Base-by-base conservation (phyloP, 2,329 filamentous ascomycete species). In the Trichoderma simmonsii region DNA sequence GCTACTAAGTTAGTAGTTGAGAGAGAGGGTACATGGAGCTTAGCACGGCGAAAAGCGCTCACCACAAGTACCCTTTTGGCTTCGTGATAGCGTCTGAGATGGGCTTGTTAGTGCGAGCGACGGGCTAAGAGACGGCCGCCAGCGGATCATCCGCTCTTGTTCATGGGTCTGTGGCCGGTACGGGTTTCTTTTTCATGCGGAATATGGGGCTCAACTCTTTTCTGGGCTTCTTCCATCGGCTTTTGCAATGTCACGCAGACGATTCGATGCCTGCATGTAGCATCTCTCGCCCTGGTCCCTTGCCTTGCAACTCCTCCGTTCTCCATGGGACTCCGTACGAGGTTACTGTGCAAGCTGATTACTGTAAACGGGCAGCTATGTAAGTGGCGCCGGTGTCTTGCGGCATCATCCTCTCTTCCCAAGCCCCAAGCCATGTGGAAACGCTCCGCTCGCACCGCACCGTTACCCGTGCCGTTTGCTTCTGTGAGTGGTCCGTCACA, bases 401-500 rank as follows among this genome's bases (percentile, higher is more conserved):
- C 43, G 43, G 43, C 43, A 21, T 51, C 43, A n/a, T 21, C 28
- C n/a, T 30, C 28, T 12, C 14, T 39, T 18, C 36, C 8, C 4
- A 18, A 59, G 28, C 26, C 48, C 30, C 30, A 26, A 61, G 6
- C 36, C 36, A 72, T 62, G 71, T 72, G 71, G 71, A 70, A 72
- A 72, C 71, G 71, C 71, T 70, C 66, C 71, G 71, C 71, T 70
- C 71, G 71, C 39, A 64, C 71, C 71, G 66, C 64, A 72, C 71
- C 71, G 71, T 72, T 60, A 70, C 71, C 71, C 71, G 71, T 64
- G 71, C 66, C 71, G 71, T 63, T 64, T 71, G 8, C 51, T 21
- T 1, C 34, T 64, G 18, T 65, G n/a, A 67, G 34, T 61, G 62
- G 54, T 24, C 54, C 54, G 61, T 71, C 54, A 62, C 30, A 30